These are phyloP conservation scores for Paxillus involutus DNA, from an alignment of 768 basidiomycete genomes.

Conservation along the genomic window DNA sequence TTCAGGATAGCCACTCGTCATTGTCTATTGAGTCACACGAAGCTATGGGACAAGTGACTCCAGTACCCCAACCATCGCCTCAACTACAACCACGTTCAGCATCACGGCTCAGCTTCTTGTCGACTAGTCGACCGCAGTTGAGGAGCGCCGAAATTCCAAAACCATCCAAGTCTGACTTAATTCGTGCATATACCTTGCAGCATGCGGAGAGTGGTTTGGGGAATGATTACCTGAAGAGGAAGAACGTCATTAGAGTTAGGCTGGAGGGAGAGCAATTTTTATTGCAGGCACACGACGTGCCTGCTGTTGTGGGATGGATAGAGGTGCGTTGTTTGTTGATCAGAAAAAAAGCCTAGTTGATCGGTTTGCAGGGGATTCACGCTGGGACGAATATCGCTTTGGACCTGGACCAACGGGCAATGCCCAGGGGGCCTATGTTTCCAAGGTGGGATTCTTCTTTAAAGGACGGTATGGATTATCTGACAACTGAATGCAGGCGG, in stretches of 20 bases:
- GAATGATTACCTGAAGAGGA: conserved; percentile 91
- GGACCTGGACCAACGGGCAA: conserved; percentile 87
- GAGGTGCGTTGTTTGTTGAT: conserved; percentile 56
- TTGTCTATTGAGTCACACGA: conserved; percentile 13
- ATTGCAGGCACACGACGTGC: conserved; percentile 81
- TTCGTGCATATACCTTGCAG: conserved; percentile 80
- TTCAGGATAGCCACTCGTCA: conserved; percentile 21
- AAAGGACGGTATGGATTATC: too few relatives aligned
- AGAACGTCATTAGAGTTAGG: conserved; percentile 89
- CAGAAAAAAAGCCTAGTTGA: conserved; percentile 2
- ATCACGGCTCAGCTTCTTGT: conserved; percentile 24
- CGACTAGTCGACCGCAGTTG: conserved; percentile 13
- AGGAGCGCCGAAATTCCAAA: conserved; percentile 32
- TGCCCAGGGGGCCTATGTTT: conserved; percentile 89
- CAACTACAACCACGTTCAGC: conserved; percentile 15
- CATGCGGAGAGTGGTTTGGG: conserved; percentile 92
- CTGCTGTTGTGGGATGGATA: conserved; percentile 91
- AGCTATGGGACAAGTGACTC: conserved; percentile 10
- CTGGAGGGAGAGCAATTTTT: conserved; percentile 97
- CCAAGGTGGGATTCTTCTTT: conserved; percentile 52
- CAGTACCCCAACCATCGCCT: conserved; percentile 13
- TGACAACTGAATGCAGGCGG: conserved; percentile 16
- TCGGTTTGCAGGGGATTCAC: conserved; percentile 69
- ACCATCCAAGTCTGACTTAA: conserved; percentile 52
- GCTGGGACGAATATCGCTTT: conserved; percentile 89